Percentiles rank a stretch among this genome's conserved stretches.
phyloP scores from a whole-genome alignment of 202 grass and related monocot species.

The Setaria viridis region DNA sequence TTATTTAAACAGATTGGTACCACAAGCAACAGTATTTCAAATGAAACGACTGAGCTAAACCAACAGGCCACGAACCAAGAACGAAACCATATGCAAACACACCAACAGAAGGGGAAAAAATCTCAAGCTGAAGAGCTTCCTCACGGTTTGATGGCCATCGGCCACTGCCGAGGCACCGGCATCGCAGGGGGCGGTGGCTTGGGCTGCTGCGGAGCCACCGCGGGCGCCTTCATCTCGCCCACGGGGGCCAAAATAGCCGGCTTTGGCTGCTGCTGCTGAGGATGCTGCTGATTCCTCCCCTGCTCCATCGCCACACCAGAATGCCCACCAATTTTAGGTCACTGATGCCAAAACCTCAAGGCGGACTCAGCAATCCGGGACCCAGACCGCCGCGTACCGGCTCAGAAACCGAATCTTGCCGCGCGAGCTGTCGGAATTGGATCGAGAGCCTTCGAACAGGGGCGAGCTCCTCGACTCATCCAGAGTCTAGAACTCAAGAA shows the following conservation, averaged over 20 bases:
- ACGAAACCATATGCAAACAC: slow-evolving; percentile 41
- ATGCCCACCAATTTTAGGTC: slow-evolving; percentile 52
- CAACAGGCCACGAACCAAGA: slow-evolving; percentile 17
- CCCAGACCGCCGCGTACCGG: slow-evolving; percentile 3
- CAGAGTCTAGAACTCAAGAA: slow-evolving; percentile 24
- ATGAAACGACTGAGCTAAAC: slow-evolving; percentile 25
- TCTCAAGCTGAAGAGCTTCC: slow-evolving; percentile 24
- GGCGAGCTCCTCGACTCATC: slow-evolving; percentile 22
- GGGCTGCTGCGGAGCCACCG: slow-evolving; percentile 28
- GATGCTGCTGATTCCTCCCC: slow-evolving; percentile 39
- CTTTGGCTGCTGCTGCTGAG: slow-evolving; percentile 26
- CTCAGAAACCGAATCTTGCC: slow-evolving; percentile 41
- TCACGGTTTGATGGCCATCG: slow-evolving; percentile 54
- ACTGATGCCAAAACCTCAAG: slow-evolving; percentile 20
- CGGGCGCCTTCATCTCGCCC: slow-evolving; percentile 28
- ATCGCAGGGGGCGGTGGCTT: slow-evolving; percentile 30
- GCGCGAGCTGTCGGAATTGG: slow-evolving; percentile 39
- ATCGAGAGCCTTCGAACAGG: slow-evolving; percentile 19
- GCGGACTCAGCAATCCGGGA: slow-evolving; percentile 27
- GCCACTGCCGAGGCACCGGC: slow-evolving; percentile 38
- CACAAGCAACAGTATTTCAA: slow-evolving; percentile 36
- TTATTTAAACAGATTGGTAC: slow-evolving; percentile 5
- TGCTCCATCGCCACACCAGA: slow-evolving; percentile 51
- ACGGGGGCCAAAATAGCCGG: neutral
- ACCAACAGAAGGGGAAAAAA: slow-evolving; percentile 10